Evolutionary conservation across 164 flowering plant genomes (phyloP), one percentile per base, ranked within the genome.

Genomic region (Nymphaea thermarum): DNA sequence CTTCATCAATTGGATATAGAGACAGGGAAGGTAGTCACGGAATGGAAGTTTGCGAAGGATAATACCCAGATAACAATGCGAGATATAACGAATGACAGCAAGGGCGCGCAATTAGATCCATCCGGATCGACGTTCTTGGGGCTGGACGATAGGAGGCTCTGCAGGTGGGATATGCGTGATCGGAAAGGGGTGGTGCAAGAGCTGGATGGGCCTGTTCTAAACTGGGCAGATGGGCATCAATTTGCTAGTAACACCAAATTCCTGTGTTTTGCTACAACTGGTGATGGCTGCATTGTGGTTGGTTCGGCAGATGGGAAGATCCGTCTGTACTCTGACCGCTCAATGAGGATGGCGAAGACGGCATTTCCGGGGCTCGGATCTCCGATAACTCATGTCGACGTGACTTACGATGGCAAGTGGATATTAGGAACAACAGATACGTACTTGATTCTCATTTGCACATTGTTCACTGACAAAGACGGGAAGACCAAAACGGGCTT

Each of bases 311-410:
- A 95, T 81, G 99, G 99, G 75, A 95, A 95, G 89, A 89, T 95
- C 25, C 72, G 99, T 17, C 74, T 95, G 80, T 95, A 95, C 72
- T 95, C 99, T 1, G 86, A 63, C 72, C 85, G 73, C 67, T 85
- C 99, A 2, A 95, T 95, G 97, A 82, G 99, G 71, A 85, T 78
- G 77, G 99, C 99, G 42, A 95, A 92, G 74, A 95, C 99, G 42
- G 98, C 99, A 53, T 92, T 95, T 70, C 99, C 99, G 2, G 98
- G 99, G 42, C 93, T 95, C 72, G 99, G 99, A 25, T 87, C 94
- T 1, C 97, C 98, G 3, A 84, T 95, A 43, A 92, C 94, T 66
- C 92, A 93, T 76, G 98, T 95, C 44, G 99, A 95, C 80, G 98
- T 87, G 60, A 95, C 99, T 17, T 95, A 74, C 84, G 99, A 95